Evolutionary conservation across 768 basidiomycete species (phyloP).

Genomic region (Lactarius sp.): DNA sequence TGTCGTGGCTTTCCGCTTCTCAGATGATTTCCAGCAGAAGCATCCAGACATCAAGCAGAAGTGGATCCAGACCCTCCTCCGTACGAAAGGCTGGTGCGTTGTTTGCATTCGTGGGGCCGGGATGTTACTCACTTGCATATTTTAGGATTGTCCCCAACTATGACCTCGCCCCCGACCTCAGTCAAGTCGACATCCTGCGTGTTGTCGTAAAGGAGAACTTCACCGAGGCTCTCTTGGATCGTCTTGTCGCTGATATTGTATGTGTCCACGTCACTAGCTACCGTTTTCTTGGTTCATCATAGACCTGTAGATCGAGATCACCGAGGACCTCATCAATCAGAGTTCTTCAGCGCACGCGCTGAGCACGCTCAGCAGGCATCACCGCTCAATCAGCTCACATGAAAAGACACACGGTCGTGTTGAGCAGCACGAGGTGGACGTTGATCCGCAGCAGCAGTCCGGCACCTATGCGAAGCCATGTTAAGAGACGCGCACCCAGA

Average conservation of each 20-base stretch:
- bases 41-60: slow-evolving; percentile 54
- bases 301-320: slow-evolving; percentile 51
- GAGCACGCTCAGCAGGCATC: slow-evolving; percentile 36
- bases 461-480: slow-evolving; percentile 70
- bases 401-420: slow-evolving; percentile 44
- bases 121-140: neutral
- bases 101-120: neutral
- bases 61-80: slow-evolving; percentile 50
- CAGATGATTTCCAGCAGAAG: slow-evolving; percentile 46
- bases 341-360: slow-evolving; percentile 50
- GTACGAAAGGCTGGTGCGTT: slow-evolving; percentile 42
- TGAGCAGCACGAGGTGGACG: slow-evolving; percentile 36
- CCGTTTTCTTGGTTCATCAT: slow-evolving; percentile 1
- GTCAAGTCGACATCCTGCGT: slow-evolving; percentile 53
- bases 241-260: slow-evolving; percentile 65
- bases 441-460: slow-evolving; percentile 41
- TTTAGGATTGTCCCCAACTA: slow-evolving; percentile 56
- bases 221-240: slow-evolving; percentile 44
- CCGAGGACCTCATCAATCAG: slow-evolving; percentile 48
- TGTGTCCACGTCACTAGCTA: slow-evolving; percentile 28
- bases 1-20: slow-evolving; percentile 52
- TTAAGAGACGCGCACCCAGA: slow-evolving; percentile 31
- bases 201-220: slow-evolving; percentile 57
- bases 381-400: slow-evolving; percentile 29
- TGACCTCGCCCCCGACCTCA: slow-evolving; percentile 48